A percentile compares a stretch with the other conserved stretches of the same genome.
These are phyloP conservation scores for Spiromastix sp. DNA, from an alignment of 2,329 filamentous ascomycete genomes.

Conservation along the genomic window DNA sequence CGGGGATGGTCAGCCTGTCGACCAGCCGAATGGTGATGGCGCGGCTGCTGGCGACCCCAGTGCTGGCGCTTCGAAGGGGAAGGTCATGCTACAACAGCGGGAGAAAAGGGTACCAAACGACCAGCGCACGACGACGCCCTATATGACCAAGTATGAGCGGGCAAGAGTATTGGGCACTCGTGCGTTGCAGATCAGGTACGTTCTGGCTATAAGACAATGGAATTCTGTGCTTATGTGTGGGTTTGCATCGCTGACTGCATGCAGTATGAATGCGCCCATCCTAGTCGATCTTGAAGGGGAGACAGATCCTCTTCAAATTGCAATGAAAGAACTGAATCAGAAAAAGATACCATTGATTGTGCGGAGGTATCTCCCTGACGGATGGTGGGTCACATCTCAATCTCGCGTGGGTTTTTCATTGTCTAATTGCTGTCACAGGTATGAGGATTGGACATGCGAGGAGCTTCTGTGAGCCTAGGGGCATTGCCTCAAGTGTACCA, in stretches of 20 bases:
- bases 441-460: slow-evolving; percentile 99
- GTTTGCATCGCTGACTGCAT: not conserved
- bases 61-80: slow-evolving; percentile 33
- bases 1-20: slow-evolving; percentile 39
- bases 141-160: slow-evolving; percentile 99
- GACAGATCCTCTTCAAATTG: slow-evolving; percentile 94
- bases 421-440: slow-evolving; percentile 42
- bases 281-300: slow-evolving; percentile 94
- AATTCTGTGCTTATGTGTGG: no score
- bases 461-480: slow-evolving; percentile 63
- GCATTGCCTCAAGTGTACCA: no score
- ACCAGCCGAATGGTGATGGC: slow-evolving; percentile 30
- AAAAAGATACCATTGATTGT: slow-evolving; percentile 98
- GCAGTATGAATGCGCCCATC: slow-evolving; percentile 92
- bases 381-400: slow-evolving; percentile 56
- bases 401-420: not conserved
- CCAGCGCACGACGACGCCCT: slow-evolving; percentile 84
- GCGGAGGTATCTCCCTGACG: slow-evolving; percentile 89
- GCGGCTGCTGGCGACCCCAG: slow-evolving; percentile 43
- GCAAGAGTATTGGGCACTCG: slow-evolving; percentile 88
- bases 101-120: slow-evolving; percentile 86
- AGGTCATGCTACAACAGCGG: slow-evolving; percentile 47
- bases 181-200: slow-evolving; percentile 88
- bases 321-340: slow-evolving; percentile 91
- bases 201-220: no score